These are phyloP conservation scores for Lodderomyces elongisporus DNA, from an alignment of 1,139 yeast genomes.

Conservation along the genomic window DNA sequence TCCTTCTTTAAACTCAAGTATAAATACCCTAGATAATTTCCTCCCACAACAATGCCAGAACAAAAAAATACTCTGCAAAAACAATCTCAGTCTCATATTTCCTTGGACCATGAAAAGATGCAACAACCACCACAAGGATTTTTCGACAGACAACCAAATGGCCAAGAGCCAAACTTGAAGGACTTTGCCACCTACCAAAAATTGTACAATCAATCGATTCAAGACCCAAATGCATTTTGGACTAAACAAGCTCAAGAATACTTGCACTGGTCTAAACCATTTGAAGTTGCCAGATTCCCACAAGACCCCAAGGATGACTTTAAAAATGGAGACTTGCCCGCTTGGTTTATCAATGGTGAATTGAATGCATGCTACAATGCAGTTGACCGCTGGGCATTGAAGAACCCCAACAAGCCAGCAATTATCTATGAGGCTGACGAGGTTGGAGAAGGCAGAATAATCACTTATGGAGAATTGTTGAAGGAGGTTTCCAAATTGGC, in stretches of 20 bases:
- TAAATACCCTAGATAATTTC: no score
- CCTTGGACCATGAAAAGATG: constrained; percentile 40
- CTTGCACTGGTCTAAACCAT: constrained; percentile 62
- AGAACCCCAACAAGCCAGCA: constrained; percentile 69
- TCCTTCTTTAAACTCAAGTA: no score
- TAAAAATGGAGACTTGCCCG: constrained; percentile 60
- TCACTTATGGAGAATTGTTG: constrained; percentile 69
- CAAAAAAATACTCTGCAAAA: background rate
- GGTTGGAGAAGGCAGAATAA: constrained; percentile 54
- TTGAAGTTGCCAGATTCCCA: constrained; percentile 56
- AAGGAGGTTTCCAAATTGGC: constrained; percentile 67
- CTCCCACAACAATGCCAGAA: constrained; percentile 1
- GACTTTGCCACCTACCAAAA: constrained; percentile 53
- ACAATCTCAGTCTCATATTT: constrained; percentile 20
- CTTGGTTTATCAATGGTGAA: constrained; percentile 77
- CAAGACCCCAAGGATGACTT: constrained; percentile 46
- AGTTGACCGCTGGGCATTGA: constrained; percentile 75
- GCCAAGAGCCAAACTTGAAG: constrained; percentile 43
- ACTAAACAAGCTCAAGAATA: constrained; percentile 54
- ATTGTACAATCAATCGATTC: constrained; percentile 63
- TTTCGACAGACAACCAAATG: constrained; percentile 38
- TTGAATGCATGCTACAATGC: constrained; percentile 74
- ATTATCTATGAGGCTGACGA: constrained; percentile 79
- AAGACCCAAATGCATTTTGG: constrained; percentile 61
- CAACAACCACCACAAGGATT: constrained; percentile 56